Percentiles rank a stretch among this genome's conserved stretches.
phyloP scores from a whole-genome alignment of 805 yeast genomes.

The Maudiozyma barnettii region DNA sequence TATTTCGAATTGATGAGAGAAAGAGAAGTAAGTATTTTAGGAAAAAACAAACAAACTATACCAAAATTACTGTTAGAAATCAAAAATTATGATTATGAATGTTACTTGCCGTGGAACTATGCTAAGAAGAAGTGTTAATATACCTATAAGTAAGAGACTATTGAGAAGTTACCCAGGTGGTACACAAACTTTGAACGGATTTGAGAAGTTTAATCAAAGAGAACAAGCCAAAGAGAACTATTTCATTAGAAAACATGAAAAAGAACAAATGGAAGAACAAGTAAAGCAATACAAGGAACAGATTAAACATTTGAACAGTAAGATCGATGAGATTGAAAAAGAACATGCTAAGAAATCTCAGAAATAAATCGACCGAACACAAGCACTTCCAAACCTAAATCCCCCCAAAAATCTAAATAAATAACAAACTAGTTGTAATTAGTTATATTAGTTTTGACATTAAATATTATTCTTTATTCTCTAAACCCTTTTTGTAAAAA shows the following conservation, averaged over 20 bases:
- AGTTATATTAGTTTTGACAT: too few species aligned
- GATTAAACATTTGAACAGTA: conserved; percentile 40
- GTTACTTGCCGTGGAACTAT: not conserved
- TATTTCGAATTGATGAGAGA: too few species aligned
- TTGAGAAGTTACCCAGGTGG: not conserved
- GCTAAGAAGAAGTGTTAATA: not conserved
- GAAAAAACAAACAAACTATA: too few species aligned
- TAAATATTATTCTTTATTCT: too few species aligned
- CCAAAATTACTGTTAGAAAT: not conserved
- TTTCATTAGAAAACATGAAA: conserved; percentile 81
- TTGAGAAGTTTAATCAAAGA: conserved; percentile 64
- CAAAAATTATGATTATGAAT: not conserved
- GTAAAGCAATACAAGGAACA: conserved; percentile 66
- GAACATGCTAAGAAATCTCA: not conserved
- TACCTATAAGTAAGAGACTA: not conserved
- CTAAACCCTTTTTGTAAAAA: too few species aligned
- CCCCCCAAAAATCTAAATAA: not conserved
- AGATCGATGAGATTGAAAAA: conserved; percentile 28
- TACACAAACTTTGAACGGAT: conserved; percentile 4
- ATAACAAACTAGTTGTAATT: too few species aligned
- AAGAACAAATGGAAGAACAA: conserved; percentile 69
- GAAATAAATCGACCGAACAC: too few species aligned
- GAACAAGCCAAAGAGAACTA: conserved; percentile 87
- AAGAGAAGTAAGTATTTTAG: too few species aligned
- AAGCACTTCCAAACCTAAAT: too few species aligned